Evolutionary conservation across 1,284 basidiomycete species (phyloP).

Genomic region (Schizophyllum amplum): DNA sequence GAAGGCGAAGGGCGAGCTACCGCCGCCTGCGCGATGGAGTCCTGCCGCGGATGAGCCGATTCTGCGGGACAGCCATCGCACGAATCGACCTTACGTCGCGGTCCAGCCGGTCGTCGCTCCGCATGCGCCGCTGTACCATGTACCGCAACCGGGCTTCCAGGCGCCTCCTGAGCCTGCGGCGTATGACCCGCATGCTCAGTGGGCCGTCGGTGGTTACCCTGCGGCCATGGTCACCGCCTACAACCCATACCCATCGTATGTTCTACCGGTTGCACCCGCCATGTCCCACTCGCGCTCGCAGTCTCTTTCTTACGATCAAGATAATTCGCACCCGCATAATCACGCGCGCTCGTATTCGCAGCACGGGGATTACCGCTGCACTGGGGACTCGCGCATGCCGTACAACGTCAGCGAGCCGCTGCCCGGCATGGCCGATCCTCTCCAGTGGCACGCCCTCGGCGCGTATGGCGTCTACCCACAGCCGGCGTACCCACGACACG

Average conservation of each 20-base stretch:
- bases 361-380: neutral
- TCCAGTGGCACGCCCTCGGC: neutral
- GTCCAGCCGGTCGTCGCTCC: slow-evolving; percentile 43
- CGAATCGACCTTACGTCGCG: slow-evolving; percentile 52
- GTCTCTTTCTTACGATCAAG: slow-evolving; percentile 45
- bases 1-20: slow-evolving; percentile 34
- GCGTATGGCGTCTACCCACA: neutral
- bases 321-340: slow-evolving; percentile 34
- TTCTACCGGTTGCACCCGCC: slow-evolving; percentile 26
- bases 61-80: slow-evolving; percentile 39
- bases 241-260: slow-evolving; percentile 34
- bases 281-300: slow-evolving; percentile 49
- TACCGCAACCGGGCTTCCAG: slow-evolving; percentile 13
- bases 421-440: neutral
- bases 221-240: slow-evolving; percentile 30
- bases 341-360: slow-evolving; percentile 58
- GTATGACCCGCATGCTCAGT: slow-evolving; percentile 29
- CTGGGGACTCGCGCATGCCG: neutral
- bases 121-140: slow-evolving; percentile 16
- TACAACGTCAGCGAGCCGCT: neutral
- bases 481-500: neutral
- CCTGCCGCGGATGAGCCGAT: slow-evolving; percentile 70
- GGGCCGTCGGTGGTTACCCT: slow-evolving; percentile 29
- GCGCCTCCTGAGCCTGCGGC: slow-evolving; percentile 25
- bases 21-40: slow-evolving; percentile 75